phyloP scores from a whole-genome alignment of 192 early-diverging fungal genomes.

The Neocallimastix lanati region DNA sequence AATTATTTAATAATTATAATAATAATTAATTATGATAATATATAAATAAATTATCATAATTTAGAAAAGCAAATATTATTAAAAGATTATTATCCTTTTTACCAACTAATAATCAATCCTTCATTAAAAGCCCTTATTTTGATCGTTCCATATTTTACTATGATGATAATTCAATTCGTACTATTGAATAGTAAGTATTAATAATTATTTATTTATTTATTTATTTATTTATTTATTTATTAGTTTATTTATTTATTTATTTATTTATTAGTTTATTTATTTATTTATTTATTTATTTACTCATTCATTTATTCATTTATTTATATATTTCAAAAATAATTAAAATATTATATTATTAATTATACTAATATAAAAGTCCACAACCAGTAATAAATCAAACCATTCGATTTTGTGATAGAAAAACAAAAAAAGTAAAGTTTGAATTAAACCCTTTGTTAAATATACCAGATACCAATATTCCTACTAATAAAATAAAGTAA shows the following conservation, averaged over 20 bases:
- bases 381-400: slow-evolving; percentile 29
- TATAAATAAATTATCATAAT: too few relatives aligned
- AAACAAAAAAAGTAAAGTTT: slow-evolving; percentile 33
- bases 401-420: slow-evolving; percentile 41
- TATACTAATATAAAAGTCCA: too few relatives aligned
- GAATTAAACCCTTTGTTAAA: slow-evolving; percentile 25
- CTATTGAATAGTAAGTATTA: slow-evolving; percentile 32
- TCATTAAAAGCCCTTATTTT: slow-evolving; percentile 44
- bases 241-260: too few relatives aligned
- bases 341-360: too few relatives aligned
- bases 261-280: too few relatives aligned
- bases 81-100: slow-evolving; percentile 33
- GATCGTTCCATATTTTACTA: slow-evolving; percentile 42
- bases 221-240: too few relatives aligned
- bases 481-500: too few relatives aligned
- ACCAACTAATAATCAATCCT: slow-evolving; percentile 41
- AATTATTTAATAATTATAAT: too few relatives aligned
- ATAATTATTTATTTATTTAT: background rate
- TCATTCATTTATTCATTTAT: background rate
- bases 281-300: too few relatives aligned
- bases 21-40: too few relatives aligned
- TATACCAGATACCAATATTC: background rate
- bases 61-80: slow-evolving; percentile 31
- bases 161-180: slow-evolving; percentile 44
- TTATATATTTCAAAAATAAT: too few relatives aligned